Evolutionary conservation across 768 basidiomycete genomes (phyloP).

Genomic region (Auriscalpium vulgare): DNA sequence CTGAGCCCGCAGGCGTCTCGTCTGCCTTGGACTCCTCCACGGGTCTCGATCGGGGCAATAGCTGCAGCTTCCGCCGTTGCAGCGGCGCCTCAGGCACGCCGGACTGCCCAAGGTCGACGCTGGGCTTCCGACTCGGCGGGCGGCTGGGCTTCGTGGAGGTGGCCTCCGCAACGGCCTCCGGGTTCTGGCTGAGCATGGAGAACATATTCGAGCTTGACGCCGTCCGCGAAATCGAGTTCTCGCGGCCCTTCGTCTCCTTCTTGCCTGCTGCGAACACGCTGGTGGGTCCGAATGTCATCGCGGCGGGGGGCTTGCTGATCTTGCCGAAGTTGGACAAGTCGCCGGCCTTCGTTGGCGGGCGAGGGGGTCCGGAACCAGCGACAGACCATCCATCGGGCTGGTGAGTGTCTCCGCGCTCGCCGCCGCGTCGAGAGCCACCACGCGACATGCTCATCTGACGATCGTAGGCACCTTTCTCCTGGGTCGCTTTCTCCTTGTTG

Average conservation of each 20-base stretch:
- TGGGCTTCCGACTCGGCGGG: slow-evolving; percentile 41
- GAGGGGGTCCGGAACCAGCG: slow-evolving; percentile 21
- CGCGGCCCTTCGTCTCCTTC: slow-evolving; percentile 55
- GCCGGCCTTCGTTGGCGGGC: slow-evolving; percentile 69
- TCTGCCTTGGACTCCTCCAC: slow-evolving; percentile 33
- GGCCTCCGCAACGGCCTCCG: slow-evolving; percentile 47
- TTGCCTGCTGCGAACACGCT: slow-evolving; percentile 69
- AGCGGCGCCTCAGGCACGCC: slow-evolving; percentile 38
- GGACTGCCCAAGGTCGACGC: slow-evolving; percentile 39
- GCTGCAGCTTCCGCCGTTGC: slow-evolving; percentile 64
- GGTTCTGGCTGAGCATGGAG: slow-evolving; percentile 65
- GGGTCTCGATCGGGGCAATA: slow-evolving; percentile 74
- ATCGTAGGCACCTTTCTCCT: slow-evolving; percentile 62
- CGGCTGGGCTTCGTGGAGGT: slow-evolving; percentile 40
- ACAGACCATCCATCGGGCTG: slow-evolving; percentile 81
- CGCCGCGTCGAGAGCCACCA: slow-evolving; percentile 83
- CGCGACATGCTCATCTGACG: slow-evolving; percentile 78
- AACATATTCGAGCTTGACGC: slow-evolving; percentile 83
- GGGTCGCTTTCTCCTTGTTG: slow-evolving; percentile 75
- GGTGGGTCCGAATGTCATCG: slow-evolving; percentile 76
- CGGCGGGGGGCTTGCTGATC: slow-evolving; percentile 50
- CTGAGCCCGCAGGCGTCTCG: slow-evolving; percentile 38
- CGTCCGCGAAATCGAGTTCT: slow-evolving; percentile 67
- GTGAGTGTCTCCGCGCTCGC: slow-evolving; percentile 52
- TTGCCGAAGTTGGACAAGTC: slow-evolving; percentile 87